Percentiles rank a stretch among this genome's conserved stretches.
Conservation (phyloP, 164 flowering plant species). For the Chloranthus sessilifolius region DNA sequence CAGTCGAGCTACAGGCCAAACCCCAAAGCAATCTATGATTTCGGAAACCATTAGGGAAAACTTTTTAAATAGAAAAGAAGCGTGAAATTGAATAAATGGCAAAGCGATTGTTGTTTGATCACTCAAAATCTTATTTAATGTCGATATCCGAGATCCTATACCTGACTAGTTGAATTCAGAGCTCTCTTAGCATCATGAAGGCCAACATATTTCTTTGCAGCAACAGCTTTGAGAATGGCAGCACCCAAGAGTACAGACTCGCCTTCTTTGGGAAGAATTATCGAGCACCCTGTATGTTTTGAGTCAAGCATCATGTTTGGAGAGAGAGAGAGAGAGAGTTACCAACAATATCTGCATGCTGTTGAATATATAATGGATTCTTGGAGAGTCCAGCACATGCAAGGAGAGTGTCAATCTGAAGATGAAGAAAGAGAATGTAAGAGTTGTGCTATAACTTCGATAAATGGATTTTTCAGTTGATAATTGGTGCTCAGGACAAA, state of each 20-base stretch:
- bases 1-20: no score
- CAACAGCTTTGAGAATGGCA: constrained; percentile 93
- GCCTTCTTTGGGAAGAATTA: constrained; percentile 81
- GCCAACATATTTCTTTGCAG: constrained; percentile 65
- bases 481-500: no score
- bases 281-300: constrained; percentile 83
- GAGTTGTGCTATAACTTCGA: no score
- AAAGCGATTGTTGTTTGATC: not conserved
- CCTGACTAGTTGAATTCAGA: constrained; percentile 91
- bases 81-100: not conserved
- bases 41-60: not conserved
- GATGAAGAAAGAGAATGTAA: constrained; percentile 1
- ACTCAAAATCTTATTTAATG: not conserved
- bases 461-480: no score
- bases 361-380: constrained; percentile 69
- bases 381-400: constrained; percentile 96
- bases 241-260: constrained; percentile 93
- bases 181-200: constrained; percentile 86
- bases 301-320: no score
- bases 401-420: constrained; percentile 80
- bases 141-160: no score
- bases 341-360: constrained; percentile 92
- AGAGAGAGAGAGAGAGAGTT: constrained; percentile 9
- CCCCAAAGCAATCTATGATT: no score
- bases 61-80: constrained; percentile 4